Evolutionary conservation across 108 stramenopile genomes (phyloP), one percentile per base, ranked within the genome.

Genomic region (Parmales sp.): DNA sequence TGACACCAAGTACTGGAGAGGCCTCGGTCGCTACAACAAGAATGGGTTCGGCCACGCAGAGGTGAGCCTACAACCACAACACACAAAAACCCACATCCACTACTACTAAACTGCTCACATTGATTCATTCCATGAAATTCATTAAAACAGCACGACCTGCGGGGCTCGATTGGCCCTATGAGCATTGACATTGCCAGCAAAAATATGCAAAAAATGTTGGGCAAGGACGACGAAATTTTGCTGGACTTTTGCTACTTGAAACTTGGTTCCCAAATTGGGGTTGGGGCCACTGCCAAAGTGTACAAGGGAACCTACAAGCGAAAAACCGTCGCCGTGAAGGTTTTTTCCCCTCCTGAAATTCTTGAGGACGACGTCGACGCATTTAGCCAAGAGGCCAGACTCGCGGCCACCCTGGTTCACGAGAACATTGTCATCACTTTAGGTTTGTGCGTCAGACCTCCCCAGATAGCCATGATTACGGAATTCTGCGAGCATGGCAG

Each of bases 1-100:
- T 16, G 74, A 75, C 60, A 75, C 74, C 34, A 75, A 75, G 64
- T 75, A 45, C 63, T 75, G 74, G 74, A 20, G 74, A 13, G 74
- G 74, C 41, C 46, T 75, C 11, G 74, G 74, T 13, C 16, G 45
- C 31, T 60, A 69, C 60, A 75, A 75, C 26, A 41, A 45, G 38
- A 28, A 31, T 20, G 73, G 54, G 31, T 4, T 60, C 3, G 20
- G 3, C 31, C 28, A 31, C 3, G 31, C 16, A n/a, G n/a, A n/a
- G n/a, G n/a, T n/a, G n/a, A n/a, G n/a, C n/a, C n/a, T n/a, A n/a
- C n/a, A n/a, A n/a, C n/a, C n/a, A n/a, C n/a, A n/a, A n/a, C n/a
- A n/a, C n/a, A n/a, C n/a, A n/a, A n/a, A n/a, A n/a, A n/a, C n/a
- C n/a, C n/a, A n/a, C n/a, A n/a, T n/a, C n/a, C n/a, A n/a, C n/a